These are phyloP conservation scores for cucumber (Cucumis sativus) DNA, from an alignment of 306 rosid genomes.

Conservation along the genomic window Cucumber_9930_V3 NC_026656.2:19141001-19141500, in stretches of 20 bases:
- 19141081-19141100: slow-evolving; percentile 38
- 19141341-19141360: not conserved
- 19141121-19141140: slow-evolving; percentile 4
- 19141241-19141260: not conserved
- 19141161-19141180: not conserved
- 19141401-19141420: not conserved
- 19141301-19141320: too few species aligned
- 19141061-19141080: slow-evolving; percentile 38
- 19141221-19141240: too few species aligned
- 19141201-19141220: too few species aligned
- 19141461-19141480: too few species aligned
- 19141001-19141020: slow-evolving; percentile 18
- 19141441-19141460: too few species aligned
- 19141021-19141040: slow-evolving; percentile 59
- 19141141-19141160: not conserved
- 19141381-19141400: not conserved
- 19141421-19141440: too few species aligned
- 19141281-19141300: not conserved
- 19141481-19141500: too few species aligned
- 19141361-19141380: too few species aligned
- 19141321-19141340: not conserved
- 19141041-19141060: slow-evolving; percentile 92
- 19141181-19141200: too few species aligned
- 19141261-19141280: not conserved
- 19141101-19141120: slow-evolving; percentile 60